phyloP scores from a whole-genome alignment of 2,329 filamentous ascomycete genomes.

The Paracoccidioides lutzii region DNA sequence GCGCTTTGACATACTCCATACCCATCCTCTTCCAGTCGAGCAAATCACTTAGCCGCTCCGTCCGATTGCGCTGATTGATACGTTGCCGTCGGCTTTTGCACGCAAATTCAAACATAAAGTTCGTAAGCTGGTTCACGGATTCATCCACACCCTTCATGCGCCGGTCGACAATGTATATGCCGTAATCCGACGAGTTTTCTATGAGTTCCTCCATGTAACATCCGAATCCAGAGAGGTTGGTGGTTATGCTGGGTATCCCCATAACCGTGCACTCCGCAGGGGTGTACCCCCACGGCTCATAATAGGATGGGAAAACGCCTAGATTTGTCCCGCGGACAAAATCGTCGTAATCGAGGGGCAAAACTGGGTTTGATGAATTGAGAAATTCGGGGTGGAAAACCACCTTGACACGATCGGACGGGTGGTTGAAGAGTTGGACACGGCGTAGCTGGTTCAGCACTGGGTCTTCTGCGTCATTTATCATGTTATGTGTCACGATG shows the following conservation, averaged over 20 bases:
- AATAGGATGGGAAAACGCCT: conserved; percentile 93
- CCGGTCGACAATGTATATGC: conserved; percentile 97
- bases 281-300: conserved; percentile 98
- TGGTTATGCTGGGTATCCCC: conserved; percentile 97
- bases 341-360: conserved; percentile 94
- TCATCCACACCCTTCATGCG: conserved; percentile 92
- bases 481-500: conserved; percentile 98
- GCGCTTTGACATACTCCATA: conserved; percentile 96
- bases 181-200: conserved; percentile 94
- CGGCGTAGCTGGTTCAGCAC: conserved; percentile 91
- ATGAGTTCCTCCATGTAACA: conserved; percentile 99
- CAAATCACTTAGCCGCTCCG: conserved; percentile 84
- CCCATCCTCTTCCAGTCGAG: conserved; percentile 99
- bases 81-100: conserved; percentile 88
- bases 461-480: conserved; percentile 84
- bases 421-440: conserved; percentile 94
- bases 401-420: conserved; percentile 88
- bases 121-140: conserved; percentile 86
- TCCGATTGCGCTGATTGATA: conserved; percentile 97
- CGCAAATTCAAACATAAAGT: conserved; percentile 88
- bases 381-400: conserved; percentile 97
- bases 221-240: conserved; percentile 92
- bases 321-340: conserved; percentile 95
- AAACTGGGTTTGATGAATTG: conserved; percentile 85
- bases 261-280: conserved; percentile 97